A percentile compares a stretch with the other conserved stretches of the same genome.
phyloP scores from a whole-genome alignment of 768 basidiomycete species.

The Boletus insuetus region DNA sequence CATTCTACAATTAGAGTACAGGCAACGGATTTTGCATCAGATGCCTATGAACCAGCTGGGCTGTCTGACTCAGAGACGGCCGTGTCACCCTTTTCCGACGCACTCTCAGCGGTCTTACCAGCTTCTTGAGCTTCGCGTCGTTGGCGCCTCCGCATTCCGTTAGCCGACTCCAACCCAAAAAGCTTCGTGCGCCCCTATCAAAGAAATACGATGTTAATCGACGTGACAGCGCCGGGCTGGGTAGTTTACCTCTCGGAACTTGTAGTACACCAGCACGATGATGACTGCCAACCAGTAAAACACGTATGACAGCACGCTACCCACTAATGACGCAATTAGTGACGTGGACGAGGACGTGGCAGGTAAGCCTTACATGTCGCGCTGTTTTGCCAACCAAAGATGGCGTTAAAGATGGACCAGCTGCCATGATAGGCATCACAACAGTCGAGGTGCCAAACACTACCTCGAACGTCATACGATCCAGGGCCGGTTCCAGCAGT shows the following conservation, averaged over 20 bases:
- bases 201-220: not conserved
- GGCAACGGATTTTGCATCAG: no score
- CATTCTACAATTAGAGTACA: no score
- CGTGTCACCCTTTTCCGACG: not conserved
- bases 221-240: not conserved
- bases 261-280: slow-evolving; percentile 60
- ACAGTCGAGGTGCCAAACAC: slow-evolving; percentile 86
- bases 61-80: no score
- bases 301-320: slow-evolving; percentile 79
- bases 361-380: slow-evolving; percentile 52
- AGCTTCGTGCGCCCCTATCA: slow-evolving; percentile 61
- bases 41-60: no score
- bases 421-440: slow-evolving; percentile 61
- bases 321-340: slow-evolving; percentile 40
- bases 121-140: slow-evolving; percentile 19
- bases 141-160: slow-evolving; percentile 36
- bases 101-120: not conserved
- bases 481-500: slow-evolving; percentile 75
- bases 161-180: slow-evolving; percentile 55
- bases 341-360: not conserved
- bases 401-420: slow-evolving; percentile 81
- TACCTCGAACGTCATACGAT: slow-evolving; percentile 74
- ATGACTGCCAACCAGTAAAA: slow-evolving; percentile 92
- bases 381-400: slow-evolving; percentile 88
- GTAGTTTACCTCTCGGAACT: slow-evolving; percentile 50